Evolutionary conservation across 208 protist species (phyloP), one percentile per base, ranked within the genome.

Genomic region (Blastocrithidia nonstop): DNA sequence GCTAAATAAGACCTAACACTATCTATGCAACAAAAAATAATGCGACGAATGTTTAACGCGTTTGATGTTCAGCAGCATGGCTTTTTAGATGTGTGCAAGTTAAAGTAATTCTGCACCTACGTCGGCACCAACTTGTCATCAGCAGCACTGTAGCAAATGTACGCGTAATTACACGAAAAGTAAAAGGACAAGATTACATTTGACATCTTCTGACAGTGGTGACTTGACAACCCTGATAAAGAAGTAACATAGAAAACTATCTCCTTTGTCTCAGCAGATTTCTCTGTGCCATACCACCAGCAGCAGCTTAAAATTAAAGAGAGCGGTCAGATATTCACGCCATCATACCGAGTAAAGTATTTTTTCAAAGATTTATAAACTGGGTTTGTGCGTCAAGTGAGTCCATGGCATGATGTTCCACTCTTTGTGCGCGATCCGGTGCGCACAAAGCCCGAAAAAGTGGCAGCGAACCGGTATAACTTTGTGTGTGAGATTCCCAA

Each of bases 401-500:
- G 78, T 33, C 88, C 88, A 26, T 95, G 88, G 88, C 88, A 95
- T 52, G 88, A 95, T 60, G 74, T 95, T 16, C 88, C 84, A 11
- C 66, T 93, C 8, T 78, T 65, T 40, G 77, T 95, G 46, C 75
- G 74, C 28, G 75, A 91, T 47, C 61, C 79, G 13, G 78, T 94
- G 24, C 77, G 87, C 20, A 94, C 82, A 20, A 87, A 85, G 54
- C 74, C 80, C 8, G 78, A 82, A 54, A 35, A 71, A 29, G 62
- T 73, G 47, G 70, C 69, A 15, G 72, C 79, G 31, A 91, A 95
- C 50, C 79, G 81, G 42, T 93, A 80, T 60, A 91, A 93, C 61
- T 93, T 93, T 45, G 81, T 95, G 38, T 93, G 85, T 56, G 88
- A 95, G 50, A 95, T 96, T 20, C 90, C 88, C 6, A 95, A 94